phyloP scores from a whole-genome alignment of 2,329 filamentous ascomycete species.

The Aspergillus sp. region DNA sequence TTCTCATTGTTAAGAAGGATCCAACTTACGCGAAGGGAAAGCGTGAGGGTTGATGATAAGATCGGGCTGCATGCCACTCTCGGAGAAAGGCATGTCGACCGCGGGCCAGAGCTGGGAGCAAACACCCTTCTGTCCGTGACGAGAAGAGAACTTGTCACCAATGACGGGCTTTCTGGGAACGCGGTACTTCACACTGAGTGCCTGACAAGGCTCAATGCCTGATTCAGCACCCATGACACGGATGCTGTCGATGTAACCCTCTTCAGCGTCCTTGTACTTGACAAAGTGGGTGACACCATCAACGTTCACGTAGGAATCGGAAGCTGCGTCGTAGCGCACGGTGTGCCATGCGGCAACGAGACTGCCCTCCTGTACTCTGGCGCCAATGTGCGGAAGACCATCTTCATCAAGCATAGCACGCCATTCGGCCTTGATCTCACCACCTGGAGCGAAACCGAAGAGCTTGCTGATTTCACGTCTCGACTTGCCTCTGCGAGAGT shows the following conservation, averaged over 20 bases:
- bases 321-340: constrained; percentile 68
- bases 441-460: constrained; percentile 84
- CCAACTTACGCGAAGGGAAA: constrained; percentile 74
- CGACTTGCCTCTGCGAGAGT: constrained; percentile 59
- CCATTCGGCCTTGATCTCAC: constrained; percentile 65
- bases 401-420: constrained; percentile 77
- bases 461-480: constrained; percentile 70
- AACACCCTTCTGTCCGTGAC: constrained; percentile 97
- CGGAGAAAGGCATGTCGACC: constrained; percentile 92
- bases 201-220: constrained; percentile 77
- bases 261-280: constrained; percentile 90
- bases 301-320: constrained; percentile 73
- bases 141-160: constrained; percentile 97
- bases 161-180: constrained; percentile 87
- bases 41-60: constrained; percentile 99
- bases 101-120: constrained; percentile 93
- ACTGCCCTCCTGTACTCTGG: constrained; percentile 73
- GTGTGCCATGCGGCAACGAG: constrained; percentile 85
- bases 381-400: constrained; percentile 77
- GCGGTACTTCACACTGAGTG: constrained; percentile 87
- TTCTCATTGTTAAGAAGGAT: neutral
- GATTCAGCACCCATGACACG: constrained; percentile 82
- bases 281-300: constrained; percentile 83
- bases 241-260: constrained; percentile 87
- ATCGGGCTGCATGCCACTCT: constrained; percentile 93